Conservation (phyloP, 176 grass and related monocot genomes). For the Chloris gayana region DNA sequence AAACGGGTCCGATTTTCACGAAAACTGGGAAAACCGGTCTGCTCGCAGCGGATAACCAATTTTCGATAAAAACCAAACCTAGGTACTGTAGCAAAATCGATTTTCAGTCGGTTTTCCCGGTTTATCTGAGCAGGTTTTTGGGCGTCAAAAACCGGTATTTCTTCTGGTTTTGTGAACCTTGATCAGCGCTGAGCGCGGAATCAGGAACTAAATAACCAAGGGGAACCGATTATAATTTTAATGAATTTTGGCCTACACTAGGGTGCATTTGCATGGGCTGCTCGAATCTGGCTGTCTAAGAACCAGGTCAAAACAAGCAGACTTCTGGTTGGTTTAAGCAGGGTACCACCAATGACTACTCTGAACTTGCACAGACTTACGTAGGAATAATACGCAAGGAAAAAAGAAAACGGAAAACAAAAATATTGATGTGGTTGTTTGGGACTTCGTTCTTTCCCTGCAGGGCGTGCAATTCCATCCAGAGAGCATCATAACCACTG, state of each 20-base stretch:
- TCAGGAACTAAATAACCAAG: not conserved
- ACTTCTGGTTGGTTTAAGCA: not conserved
- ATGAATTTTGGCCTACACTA: not conserved
- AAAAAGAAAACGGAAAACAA: not conserved
- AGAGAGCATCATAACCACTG: slow-evolving; percentile 58
- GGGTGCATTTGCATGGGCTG: not conserved
- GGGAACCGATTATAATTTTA: not conserved
- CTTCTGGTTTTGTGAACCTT: too few species aligned
- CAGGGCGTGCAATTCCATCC: slow-evolving; percentile 69
- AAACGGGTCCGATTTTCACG: too few species aligned
- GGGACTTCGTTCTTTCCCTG: not conserved
- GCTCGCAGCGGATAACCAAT: too few species aligned
- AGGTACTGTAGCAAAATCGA: too few species aligned
- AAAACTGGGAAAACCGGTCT: too few species aligned
- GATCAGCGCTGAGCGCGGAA: not conserved
- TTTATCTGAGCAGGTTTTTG: too few species aligned
- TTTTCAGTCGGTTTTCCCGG: too few species aligned
- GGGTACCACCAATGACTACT: not conserved
- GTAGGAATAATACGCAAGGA: not conserved
- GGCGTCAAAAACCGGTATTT: too few species aligned
- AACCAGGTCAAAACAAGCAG: not conserved
- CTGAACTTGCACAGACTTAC: not conserved
- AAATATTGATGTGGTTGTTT: not conserved
- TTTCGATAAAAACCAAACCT: too few species aligned
- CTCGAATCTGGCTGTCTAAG: not conserved